A percentile compares a stretch with the other conserved stretches of the same genome.
These are phyloP conservation scores for Cinnamomum chago DNA, from an alignment of 164 flowering plant species.

Conservation along the genomic window DNA sequence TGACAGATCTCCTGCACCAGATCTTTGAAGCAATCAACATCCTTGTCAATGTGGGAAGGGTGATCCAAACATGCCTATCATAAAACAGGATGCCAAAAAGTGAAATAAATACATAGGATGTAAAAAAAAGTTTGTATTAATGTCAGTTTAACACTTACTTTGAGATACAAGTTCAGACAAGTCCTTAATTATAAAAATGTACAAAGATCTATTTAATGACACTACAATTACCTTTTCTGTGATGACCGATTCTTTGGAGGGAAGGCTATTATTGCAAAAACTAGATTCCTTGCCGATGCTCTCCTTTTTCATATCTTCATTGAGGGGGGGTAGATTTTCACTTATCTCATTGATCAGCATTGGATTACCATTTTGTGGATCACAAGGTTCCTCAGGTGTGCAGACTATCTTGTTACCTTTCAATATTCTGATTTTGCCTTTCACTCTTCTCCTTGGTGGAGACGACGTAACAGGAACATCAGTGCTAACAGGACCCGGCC, in stretches of 20 bases:
- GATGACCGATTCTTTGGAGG: slow-evolving; percentile 10
- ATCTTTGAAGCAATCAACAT: not conserved
- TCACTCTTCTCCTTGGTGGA: slow-evolving; percentile 54
- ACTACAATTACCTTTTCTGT: slow-evolving; percentile 37
- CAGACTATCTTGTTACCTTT: slow-evolving; percentile 34
- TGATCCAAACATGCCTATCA: not conserved
- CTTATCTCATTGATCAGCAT: slow-evolving; percentile 17
- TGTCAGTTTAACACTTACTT: not conserved
- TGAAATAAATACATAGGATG: not conserved
- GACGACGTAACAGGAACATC: slow-evolving; percentile 50
- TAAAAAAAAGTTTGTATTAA: not conserved
- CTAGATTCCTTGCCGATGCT: slow-evolving; percentile 18
- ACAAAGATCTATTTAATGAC: not conserved
- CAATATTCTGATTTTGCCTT: slow-evolving; percentile 38
- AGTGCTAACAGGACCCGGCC: slow-evolving; percentile 30
- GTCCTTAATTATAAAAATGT: not conserved
- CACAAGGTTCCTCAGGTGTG: slow-evolving; percentile 29
- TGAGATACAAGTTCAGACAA: not conserved
- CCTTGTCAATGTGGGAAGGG: not conserved
- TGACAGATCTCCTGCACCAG: not conserved
- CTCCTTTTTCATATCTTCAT: slow-evolving; percentile 21
- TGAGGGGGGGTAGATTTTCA: slow-evolving; percentile 16
- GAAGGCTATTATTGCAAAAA: slow-evolving; percentile 8
- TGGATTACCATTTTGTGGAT: slow-evolving; percentile 29
- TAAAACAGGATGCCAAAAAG: not conserved